Conservation (phyloP, 768 basidiomycete genomes). For the Exsudoporus frostii region DNA sequence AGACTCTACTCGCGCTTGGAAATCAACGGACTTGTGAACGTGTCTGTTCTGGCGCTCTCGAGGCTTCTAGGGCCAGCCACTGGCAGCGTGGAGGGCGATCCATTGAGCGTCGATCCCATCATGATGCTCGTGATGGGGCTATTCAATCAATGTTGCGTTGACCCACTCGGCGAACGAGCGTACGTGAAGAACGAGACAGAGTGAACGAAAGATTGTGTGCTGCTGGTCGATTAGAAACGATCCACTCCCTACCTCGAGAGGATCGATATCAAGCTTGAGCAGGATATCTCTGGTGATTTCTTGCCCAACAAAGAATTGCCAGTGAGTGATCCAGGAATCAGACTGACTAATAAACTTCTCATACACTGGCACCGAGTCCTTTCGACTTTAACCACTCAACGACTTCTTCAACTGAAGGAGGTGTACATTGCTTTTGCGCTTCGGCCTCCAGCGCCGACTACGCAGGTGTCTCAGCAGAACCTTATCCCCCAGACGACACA, state of each 20-base stretch:
- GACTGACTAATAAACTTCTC: slow-evolving; percentile 78
- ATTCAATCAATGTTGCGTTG: slow-evolving; percentile 43
- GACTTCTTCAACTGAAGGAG: slow-evolving; percentile 79
- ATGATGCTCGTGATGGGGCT: slow-evolving; percentile 37
- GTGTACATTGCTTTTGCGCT: slow-evolving; percentile 31
- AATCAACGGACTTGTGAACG: slow-evolving; percentile 14
- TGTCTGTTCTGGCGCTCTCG: slow-evolving; percentile 36
- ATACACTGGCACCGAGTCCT: slow-evolving; percentile 80
- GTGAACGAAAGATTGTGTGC: slow-evolving; percentile 29
- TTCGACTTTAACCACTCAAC: slow-evolving; percentile 81
- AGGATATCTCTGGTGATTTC: slow-evolving; percentile 99
- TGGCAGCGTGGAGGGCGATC: slow-evolving; percentile 20
- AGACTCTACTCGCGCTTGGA: slow-evolving; percentile 28
- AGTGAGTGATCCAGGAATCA: background rate
- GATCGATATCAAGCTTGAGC: slow-evolving; percentile 81
- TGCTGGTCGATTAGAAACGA: slow-evolving; percentile 51
- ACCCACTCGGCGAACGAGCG: slow-evolving; percentile 36
- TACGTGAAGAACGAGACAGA: slow-evolving; percentile 32
- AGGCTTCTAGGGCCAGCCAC: slow-evolving; percentile 23
- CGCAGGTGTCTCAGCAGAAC: slow-evolving; percentile 10
- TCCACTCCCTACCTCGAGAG: too few relatives aligned
- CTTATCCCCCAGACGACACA: too few relatives aligned
- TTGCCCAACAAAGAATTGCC: slow-evolving; percentile 83
- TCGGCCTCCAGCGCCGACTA: slow-evolving; percentile 20
- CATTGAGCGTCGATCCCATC: slow-evolving; percentile 26